phyloP scores from a whole-genome alignment of 2,329 filamentous ascomycete genomes.

The Aureobasidium leucospermi region DNA sequence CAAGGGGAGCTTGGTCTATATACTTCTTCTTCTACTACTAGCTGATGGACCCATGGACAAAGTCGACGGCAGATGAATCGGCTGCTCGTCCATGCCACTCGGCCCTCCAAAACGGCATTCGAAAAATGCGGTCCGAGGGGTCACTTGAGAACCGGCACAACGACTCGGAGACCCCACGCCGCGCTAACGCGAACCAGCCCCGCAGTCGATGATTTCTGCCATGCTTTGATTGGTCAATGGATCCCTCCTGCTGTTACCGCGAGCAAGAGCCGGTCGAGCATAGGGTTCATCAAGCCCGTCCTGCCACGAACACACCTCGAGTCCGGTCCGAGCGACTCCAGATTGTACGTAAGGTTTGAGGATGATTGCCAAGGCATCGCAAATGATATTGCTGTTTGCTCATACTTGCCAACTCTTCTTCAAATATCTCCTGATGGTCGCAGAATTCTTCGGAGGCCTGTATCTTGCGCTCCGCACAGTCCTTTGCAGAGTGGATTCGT shows the following conservation, averaged over 20 bases:
- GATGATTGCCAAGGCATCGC: not conserved
- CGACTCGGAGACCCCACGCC: not conserved
- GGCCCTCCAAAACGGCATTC: conserved; percentile 4
- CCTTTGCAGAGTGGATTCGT: no score
- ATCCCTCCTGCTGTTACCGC: not conserved
- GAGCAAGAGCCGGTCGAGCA: not conserved
- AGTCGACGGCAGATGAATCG: conserved; percentile 10
- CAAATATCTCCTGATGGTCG: no score
- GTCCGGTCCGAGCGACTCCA: not conserved
- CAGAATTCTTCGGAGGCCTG: not conserved
- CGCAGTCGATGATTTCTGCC: not conserved
- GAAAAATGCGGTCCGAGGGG: conserved; percentile 10
- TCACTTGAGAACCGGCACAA: no score
- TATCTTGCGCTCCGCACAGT: no score
- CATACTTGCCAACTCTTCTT: no score
- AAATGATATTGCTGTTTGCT: no score
- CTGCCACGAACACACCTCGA: not conserved
- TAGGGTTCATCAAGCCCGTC: not conserved
- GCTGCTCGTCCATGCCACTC: conserved; percentile 4
- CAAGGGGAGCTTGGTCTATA: conserved; percentile 6
- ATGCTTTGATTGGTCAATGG: not conserved
- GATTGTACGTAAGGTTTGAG: not conserved
- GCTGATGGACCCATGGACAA: not conserved
- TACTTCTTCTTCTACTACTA: not conserved
- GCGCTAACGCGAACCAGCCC: not conserved